These are phyloP conservation scores for Vicia faba DNA, from an alignment of 306 rosid species.

Conservation along the genomic window DNA sequence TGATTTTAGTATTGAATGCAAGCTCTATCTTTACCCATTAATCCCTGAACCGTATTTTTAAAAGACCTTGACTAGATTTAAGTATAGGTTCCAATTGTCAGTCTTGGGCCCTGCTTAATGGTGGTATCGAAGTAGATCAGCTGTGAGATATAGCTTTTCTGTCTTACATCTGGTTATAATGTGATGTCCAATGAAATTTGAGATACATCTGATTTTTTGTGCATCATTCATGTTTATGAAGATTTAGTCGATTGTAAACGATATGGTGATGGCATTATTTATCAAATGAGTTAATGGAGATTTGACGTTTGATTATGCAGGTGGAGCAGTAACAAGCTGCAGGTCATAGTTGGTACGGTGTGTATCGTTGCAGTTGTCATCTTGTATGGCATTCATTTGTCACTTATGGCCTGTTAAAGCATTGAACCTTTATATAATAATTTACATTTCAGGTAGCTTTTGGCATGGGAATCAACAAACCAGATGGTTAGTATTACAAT, in stretches of 20 bases:
- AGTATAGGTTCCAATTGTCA: constrained; percentile 25
- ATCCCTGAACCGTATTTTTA: neutral
- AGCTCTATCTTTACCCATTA: constrained; percentile 33
- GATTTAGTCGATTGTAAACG: constrained; percentile 24
- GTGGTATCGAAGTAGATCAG: constrained; percentile 30
- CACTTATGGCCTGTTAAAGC: constrained; percentile 20
- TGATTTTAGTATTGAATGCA: constrained; percentile 31
- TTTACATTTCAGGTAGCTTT: constrained; percentile 83
- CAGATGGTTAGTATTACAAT: constrained; percentile 77
- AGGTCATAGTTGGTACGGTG: constrained; percentile 94
- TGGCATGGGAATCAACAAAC: constrained; percentile 99
- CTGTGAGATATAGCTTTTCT: constrained; percentile 23
- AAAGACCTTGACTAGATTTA: constrained; percentile 31
- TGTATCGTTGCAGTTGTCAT: constrained; percentile 41
- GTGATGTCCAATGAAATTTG: constrained; percentile 21
- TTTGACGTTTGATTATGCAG: constrained; percentile 50
- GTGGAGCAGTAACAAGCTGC: constrained; percentile 87
- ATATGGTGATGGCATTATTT: constrained; percentile 11
- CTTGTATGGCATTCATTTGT: constrained; percentile 21
- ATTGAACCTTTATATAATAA: constrained; percentile 6
- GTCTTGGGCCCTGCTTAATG: constrained; percentile 29
- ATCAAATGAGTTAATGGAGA: constrained; percentile 25
- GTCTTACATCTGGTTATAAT: constrained; percentile 15
- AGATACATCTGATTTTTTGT: constrained; percentile 18
- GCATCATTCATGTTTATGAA: constrained; percentile 25